These are phyloP conservation scores for Phlyctochytrium bullatum DNA, from an alignment of 192 early-diverging fungal genomes.

Conservation along the genomic window DNA sequence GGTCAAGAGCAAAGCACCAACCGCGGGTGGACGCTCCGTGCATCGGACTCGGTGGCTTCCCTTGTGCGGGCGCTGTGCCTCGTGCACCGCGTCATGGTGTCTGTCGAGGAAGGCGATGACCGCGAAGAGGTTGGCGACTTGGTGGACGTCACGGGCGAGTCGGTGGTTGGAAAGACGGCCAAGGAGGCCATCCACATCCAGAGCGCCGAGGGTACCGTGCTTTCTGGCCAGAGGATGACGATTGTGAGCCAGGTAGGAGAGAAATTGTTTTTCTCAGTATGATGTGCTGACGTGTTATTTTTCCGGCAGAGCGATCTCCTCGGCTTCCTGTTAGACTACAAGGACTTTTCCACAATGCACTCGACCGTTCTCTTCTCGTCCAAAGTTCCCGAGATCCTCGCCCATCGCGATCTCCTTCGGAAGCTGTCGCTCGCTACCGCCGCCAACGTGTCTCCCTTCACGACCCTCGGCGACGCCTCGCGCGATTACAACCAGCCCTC, in stretches of 20 bases:
- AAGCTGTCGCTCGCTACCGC: background rate
- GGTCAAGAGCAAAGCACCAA: no score
- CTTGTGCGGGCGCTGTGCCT: conserved; percentile 38
- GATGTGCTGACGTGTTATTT: no score
- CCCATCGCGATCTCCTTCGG: background rate
- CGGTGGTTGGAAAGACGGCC: background rate
- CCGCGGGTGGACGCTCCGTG: conserved; percentile 43
- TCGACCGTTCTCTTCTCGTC: conserved; percentile 11
- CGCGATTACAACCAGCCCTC: background rate
- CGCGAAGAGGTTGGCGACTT: no score
- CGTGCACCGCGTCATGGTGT: conserved; percentile 44
- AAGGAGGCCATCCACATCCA: background rate
- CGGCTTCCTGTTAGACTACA: conserved; percentile 22
- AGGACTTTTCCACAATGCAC: conserved; percentile 15
- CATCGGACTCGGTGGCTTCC: conserved; percentile 31
- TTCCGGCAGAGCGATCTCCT: conserved; percentile 35
- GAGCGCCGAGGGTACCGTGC: conserved; percentile 9
- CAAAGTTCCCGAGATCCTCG: conserved; percentile 4
- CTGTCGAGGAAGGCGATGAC: conserved; percentile 31
- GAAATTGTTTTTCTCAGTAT: no score
- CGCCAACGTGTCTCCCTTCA: background rate
- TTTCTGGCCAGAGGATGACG: conserved; percentile 16
- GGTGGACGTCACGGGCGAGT: background rate
- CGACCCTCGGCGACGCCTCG: background rate
- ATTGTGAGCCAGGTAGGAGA: conserved; percentile 25